phyloP scores from a whole-genome alignment of 768 basidiomycete species.

The Hydnum rufescens region DNA sequence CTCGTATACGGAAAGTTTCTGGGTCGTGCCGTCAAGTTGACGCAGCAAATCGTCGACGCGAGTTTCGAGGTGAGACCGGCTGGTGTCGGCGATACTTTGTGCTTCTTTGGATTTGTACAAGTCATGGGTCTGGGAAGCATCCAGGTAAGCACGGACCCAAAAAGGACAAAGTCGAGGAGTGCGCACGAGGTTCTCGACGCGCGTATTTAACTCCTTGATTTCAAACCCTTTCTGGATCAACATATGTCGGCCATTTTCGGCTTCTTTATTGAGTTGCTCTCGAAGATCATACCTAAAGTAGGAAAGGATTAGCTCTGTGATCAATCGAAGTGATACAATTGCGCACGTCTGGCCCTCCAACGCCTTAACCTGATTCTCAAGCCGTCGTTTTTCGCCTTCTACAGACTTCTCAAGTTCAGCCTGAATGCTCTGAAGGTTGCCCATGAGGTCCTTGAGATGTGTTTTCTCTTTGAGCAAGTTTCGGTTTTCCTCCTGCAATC shows the following conservation, averaged over 20 bases:
- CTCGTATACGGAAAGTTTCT: constrained; percentile 78
- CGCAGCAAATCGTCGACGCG: constrained; percentile 16
- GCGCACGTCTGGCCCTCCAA: constrained; percentile 57
- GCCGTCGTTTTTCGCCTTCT: constrained; percentile 59
- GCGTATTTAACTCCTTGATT: constrained; percentile 47
- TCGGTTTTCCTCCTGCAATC: constrained; percentile 74
- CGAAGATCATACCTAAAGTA: constrained; percentile 48
- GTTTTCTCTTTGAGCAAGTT: constrained; percentile 61
- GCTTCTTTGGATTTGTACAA: constrained; percentile 47
- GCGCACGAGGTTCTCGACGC: constrained; percentile 51
- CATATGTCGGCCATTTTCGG: constrained; percentile 53
- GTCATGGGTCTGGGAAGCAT: constrained; percentile 48
- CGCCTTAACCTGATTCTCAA: constrained; percentile 63
- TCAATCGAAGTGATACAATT: background rate
- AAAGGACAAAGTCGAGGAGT: background rate
- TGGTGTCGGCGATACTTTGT: constrained; percentile 12
- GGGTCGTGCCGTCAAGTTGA: constrained; percentile 54
- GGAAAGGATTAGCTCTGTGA: background rate
- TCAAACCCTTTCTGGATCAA: constrained; percentile 68
- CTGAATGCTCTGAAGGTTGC: constrained; percentile 79
- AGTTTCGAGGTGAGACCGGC: constrained; percentile 10
- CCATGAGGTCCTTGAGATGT: constrained; percentile 70
- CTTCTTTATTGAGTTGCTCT: constrained; percentile 47
- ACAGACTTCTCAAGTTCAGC: constrained; percentile 68
- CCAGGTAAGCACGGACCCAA: background rate